Percentiles rank a stretch among this genome's conserved stretches.
Conservation (phyloP, 1,284 basidiomycete species). For the Pyrrhoderma noxium region DNA sequence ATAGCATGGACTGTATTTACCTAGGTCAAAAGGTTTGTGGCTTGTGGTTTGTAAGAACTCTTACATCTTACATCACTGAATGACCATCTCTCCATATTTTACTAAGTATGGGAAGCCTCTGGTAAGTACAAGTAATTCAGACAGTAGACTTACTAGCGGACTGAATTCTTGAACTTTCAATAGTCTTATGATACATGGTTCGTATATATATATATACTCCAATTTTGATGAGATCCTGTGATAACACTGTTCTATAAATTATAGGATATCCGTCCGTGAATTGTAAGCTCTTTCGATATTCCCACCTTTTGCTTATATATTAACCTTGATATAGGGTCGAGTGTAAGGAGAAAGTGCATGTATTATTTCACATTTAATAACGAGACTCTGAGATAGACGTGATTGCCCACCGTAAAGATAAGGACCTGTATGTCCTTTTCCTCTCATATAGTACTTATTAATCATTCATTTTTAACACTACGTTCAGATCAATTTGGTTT, state of each 20-base stretch:
- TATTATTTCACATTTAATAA: neutral
- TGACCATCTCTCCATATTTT: too few species aligned
- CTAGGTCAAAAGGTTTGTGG: slow-evolving; percentile 83
- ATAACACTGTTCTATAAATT: slow-evolving; percentile 22
- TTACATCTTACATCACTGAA: neutral
- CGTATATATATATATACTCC: too few species aligned
- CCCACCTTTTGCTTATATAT: too few species aligned
- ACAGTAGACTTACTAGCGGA: too few species aligned
- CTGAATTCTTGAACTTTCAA: slow-evolving; percentile 14
- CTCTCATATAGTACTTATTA: neutral
- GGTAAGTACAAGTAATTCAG: slow-evolving; percentile 16
- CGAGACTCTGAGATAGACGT: slow-evolving; percentile 41
- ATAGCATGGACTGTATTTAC: slow-evolving; percentile 90
- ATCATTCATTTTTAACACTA: slow-evolving; percentile 22
- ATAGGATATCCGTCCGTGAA: slow-evolving; percentile 68
- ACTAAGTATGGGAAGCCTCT: slow-evolving; percentile 31
- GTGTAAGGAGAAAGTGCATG: slow-evolving; percentile 42
- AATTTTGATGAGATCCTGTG: slow-evolving; percentile 24
- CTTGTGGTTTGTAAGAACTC: slow-evolving; percentile 6
- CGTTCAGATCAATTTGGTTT: slow-evolving; percentile 64
- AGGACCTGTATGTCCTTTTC: slow-evolving; percentile 78
- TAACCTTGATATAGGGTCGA: too few species aligned
- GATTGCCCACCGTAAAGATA: slow-evolving; percentile 53
- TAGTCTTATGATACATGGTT: slow-evolving; percentile 55
- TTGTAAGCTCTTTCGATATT: slow-evolving; percentile 51